Evolutionary conservation across 1,139 yeast species (phyloP), one percentile per base, ranked within the genome.

Genomic region (Barnettozyma hawaiiensis): DNA sequence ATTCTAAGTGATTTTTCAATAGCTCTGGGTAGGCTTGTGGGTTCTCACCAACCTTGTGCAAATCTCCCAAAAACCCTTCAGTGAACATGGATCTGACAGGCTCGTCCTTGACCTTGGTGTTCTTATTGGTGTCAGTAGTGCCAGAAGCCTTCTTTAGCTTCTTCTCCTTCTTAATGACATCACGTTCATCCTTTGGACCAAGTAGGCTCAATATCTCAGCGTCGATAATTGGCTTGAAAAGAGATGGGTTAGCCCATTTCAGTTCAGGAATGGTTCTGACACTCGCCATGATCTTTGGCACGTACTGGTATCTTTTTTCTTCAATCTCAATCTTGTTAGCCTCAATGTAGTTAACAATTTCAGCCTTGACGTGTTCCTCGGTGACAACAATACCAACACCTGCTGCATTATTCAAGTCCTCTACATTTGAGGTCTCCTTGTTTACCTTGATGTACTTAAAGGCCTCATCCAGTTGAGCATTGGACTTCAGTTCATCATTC

Each of bases 151-250:
- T 46, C 39, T 56, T 56, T 7, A 50, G 43, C 60, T 79, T 80
- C 70, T 84, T 82, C 59, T 81, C 86, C 70, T 85, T 84, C 67
- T 85, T 85, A 43, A 81, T 74, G 20, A 81, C 72, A 61, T 92
- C 98, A 50, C 98, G 79, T 60, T 90, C 98, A 60, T 92, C 98
- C 64, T 90, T 92, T 40, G 98, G 97, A 19, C 98, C 98, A 43
- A 89, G 67, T 22, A 81, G 64, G 37, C 68, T 77, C 50, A 85
- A 66, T 20, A 89, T 70, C 56, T 84, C 78, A 39, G 73, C 79
- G 60, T 92, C 98, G 52, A 92, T 84, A 21, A 78, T 72, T 14
- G 96, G 95, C 66, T 92, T 92, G 68, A 92, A 85, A 45, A 77
- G 69, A 40, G 79, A 76, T 32, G 97, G 95, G 43, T 85, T 76